Percentiles rank a stretch among this genome's conserved stretches.
These are phyloP conservation scores for Talaromyces adpressus DNA, from an alignment of 495 filamentous ascomycete species.

Conservation along the genomic window DNA sequence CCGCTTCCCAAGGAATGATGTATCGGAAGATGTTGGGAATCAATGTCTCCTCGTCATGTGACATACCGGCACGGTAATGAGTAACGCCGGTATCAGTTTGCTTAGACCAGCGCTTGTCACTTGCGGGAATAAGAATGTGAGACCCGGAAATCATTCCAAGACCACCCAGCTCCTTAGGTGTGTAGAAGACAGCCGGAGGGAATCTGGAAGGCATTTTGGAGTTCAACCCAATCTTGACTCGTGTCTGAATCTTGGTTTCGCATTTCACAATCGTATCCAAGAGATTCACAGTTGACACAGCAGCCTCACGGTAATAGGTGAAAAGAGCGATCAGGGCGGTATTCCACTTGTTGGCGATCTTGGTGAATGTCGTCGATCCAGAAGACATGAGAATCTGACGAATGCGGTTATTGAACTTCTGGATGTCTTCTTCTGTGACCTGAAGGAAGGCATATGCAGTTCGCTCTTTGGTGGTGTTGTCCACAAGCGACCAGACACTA, in stretches of 20 bases:
- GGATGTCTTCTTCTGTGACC: constrained; percentile 96
- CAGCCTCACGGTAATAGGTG: constrained; percentile 98
- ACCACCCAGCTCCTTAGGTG: constrained; percentile 95
- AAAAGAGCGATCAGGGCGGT: constrained; percentile 97
- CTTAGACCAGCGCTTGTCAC: constrained; percentile 96
- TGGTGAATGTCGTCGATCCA: constrained; percentile 97
- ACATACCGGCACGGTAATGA: constrained; percentile 97
- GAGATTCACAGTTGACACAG: constrained; percentile 92
- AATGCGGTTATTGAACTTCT: constrained; percentile 99
- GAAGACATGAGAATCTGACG: constrained; percentile 99
- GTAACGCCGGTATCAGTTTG: constrained; percentile 97
- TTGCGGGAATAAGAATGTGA: constrained; percentile 96
- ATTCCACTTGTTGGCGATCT: constrained; percentile 99
- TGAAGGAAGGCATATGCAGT: constrained; percentile 98
- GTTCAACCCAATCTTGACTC: constrained; percentile 98
- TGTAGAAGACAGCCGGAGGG: constrained; percentile 98
- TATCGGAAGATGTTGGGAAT: constrained; percentile 99
- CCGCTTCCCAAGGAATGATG: constrained; percentile 98
- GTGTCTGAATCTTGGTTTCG: constrained; percentile 98
- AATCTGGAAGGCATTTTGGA: constrained; percentile 99
- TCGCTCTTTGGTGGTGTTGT: constrained; percentile 92
- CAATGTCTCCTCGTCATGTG: constrained; percentile 93
- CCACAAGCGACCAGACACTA: constrained; percentile 94
- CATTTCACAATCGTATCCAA: constrained; percentile 99
- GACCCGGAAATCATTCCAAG: constrained; percentile 99